Conservation (phyloP, 2,329 filamentous ascomycete species). For the Penicillium sp. region DNA sequence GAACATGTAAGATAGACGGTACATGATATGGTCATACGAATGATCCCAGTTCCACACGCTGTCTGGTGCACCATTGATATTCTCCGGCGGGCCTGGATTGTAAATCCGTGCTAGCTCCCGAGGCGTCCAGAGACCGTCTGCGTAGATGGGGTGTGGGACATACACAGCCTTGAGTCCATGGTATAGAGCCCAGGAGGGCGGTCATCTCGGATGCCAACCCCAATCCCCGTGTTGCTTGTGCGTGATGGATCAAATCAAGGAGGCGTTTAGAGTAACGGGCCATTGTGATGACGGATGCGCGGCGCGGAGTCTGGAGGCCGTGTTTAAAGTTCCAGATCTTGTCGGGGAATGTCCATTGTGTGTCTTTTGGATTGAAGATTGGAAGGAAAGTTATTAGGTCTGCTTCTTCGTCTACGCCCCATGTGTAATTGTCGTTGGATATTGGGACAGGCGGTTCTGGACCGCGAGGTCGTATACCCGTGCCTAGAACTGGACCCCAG, state of each 20-base stretch:
- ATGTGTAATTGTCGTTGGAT: slow-evolving; percentile 21
- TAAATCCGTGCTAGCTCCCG: slow-evolving; percentile 52
- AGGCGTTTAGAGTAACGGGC: slow-evolving; percentile 20
- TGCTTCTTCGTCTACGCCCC: slow-evolving; percentile 23
- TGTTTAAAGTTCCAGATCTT: slow-evolving; percentile 20
- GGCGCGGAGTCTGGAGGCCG: slow-evolving; percentile 16
- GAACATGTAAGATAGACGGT: slow-evolving; percentile 27
- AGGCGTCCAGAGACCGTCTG: slow-evolving; percentile 53
- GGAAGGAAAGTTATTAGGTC: slow-evolving; percentile 21
- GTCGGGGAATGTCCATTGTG: slow-evolving; percentile 19
- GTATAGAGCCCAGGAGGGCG: slow-evolving; percentile 62
- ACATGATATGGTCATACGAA: slow-evolving; percentile 27
- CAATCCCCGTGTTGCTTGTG: slow-evolving; percentile 60
- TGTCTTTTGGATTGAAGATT: slow-evolving; percentile 21
- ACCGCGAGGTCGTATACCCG: slow-evolving; percentile 21
- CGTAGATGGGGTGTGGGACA: slow-evolving; percentile 53
- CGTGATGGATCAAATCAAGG: slow-evolving; percentile 60
- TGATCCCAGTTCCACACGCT: slow-evolving; percentile 36
- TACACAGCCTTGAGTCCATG: slow-evolving; percentile 74
- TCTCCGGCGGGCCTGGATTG: slow-evolving; percentile 50
- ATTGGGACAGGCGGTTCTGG: slow-evolving; percentile 19
- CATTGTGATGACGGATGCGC: slow-evolving; percentile 21
- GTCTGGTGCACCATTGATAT: slow-evolving; percentile 44
- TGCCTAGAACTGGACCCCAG: slow-evolving; percentile 24
- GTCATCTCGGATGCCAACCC: slow-evolving; percentile 76